Base-by-base conservation (phyloP, 164 flowering plant genomes). In the Amborella trichopoda region DNA sequence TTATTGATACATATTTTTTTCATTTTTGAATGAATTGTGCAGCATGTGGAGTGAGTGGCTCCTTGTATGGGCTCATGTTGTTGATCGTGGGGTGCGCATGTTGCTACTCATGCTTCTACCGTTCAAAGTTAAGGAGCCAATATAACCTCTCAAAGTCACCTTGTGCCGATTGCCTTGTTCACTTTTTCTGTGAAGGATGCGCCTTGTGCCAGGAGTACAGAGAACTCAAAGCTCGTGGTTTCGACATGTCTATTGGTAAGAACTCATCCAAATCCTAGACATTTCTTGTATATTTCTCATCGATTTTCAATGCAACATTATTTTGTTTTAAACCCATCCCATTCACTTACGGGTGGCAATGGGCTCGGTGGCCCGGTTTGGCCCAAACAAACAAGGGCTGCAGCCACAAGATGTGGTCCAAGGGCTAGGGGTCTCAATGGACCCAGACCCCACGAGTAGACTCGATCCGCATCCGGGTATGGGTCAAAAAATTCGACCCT, bases 121-220 rank as follows among this genome's bases (percentile, higher is more conserved):
- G 85, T 10, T 53, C 74, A 13, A 73, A 69, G 42, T 30, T 78
- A 56, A 67, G 80, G 44, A 62, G 60, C 4, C 76, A 73, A n/a
- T 71, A 52, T 41, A 54, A 59, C 19, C 33, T 78, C 65, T 52
- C 56, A 42, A 75, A 71, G 51, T 42, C 54, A 2, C 68, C 72
- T 0, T 65, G 73, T 50, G 53, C 59, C 0, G 78, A 73, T 50
- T 78, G 79, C 52, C 56, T 69, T 24, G 49, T 69, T 40, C 79
- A 75, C 49, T 71, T 47, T 39, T 72, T 60, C 13, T 75, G 81
- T 28, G 75, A 71, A 65, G 17, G 32, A 17, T 78, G 81, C 45
- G 72, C 79, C 3, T 45, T 75, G 33, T 68, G 75, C 30, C 85
- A 75, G 50, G 78, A 75, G 55, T 67, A 78, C 40, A 54, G 78